Conservation (phyloP, 2,329 filamentous ascomycete species). For the Neonectria coccinea region DNA sequence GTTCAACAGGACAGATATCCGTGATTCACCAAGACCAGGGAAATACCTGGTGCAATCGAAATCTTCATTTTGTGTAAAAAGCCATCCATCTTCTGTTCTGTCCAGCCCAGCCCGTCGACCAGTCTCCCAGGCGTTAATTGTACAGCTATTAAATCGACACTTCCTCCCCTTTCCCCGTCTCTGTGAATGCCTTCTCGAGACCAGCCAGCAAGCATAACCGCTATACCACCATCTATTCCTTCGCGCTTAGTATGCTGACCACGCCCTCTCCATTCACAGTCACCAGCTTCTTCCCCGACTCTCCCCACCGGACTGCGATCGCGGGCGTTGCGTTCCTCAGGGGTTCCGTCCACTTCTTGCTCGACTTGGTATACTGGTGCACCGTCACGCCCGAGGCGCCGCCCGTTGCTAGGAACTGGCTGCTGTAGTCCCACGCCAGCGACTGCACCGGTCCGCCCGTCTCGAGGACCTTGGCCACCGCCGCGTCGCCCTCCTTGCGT, state of each 20-base stretch:
- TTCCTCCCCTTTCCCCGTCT: neutral
- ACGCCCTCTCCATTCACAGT: conserved; percentile 80
- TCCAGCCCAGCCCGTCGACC: conserved; percentile 19
- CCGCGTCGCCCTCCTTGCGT: conserved; percentile 87
- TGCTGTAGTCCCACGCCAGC: conserved; percentile 92
- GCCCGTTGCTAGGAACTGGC: conserved; percentile 88
- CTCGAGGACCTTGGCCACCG: conserved; percentile 85
- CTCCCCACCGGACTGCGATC: conserved; percentile 81
- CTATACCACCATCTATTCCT: conserved; percentile 53
- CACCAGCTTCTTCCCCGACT: conserved; percentile 78
- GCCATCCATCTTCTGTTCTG: conserved; percentile 16
- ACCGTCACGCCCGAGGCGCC: conserved; percentile 86
- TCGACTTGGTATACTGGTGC: conserved; percentile 87
- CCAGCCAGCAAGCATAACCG: conserved; percentile 3
- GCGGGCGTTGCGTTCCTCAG: conserved; percentile 81
- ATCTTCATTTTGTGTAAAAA: conserved; percentile 25
- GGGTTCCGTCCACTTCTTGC: conserved; percentile 90
- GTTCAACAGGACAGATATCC: neutral
- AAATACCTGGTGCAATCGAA: conserved; percentile 8
- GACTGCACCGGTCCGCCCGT: conserved; percentile 81
- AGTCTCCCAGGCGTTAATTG: conserved; percentile 28
- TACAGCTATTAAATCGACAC: conserved; percentile 27
- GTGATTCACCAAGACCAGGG: neutral
- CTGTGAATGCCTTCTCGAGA: neutral
- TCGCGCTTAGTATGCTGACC: conserved; percentile 74